Base-by-base conservation (phyloP, 73 alveolate genomes). In the Effrenium voratum region DNA sequence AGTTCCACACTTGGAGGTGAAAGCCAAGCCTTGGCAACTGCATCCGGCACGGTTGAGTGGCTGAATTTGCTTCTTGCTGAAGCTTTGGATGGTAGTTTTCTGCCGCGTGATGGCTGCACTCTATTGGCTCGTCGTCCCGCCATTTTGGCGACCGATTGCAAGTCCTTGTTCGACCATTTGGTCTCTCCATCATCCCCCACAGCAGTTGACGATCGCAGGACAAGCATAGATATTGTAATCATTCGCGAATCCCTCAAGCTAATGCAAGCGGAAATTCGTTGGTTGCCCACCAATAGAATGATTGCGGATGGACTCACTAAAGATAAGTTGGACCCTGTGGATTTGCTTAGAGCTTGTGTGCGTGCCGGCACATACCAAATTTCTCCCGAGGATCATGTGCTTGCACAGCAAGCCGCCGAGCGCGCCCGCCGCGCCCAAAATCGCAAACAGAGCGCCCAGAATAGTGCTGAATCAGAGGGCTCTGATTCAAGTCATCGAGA, bases 241-340 rank as follows among this genome's bases (percentile, higher is more conserved):
- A 40, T 75, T 6, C 57, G 86, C 19, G 59, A 75, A 41, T 75
- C 86, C 55, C n/a, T 13, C 19, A 40, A 38, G 59, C 2, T 38
- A 10, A 10, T 13, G 3, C 2, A 5, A 8, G 36, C 57, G 2
- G 57, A 75, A 28, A 22, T 75, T 6, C 55, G 86, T 1, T 75
- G 86, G 86, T 41, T 38, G 34, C 86, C 86, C 36, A 75, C 86
- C 28, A 40, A 75, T 1, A 30, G 50, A 16, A 75, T 75, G 59
- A 40, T 75, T 5, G 86, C 86, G 10, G 86, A 75, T 24, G 86
- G 86, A 3, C 86, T 75, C 59, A 75, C 50, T 3, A 68, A 68
- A n/a, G 80, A 40, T 55, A 5, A 41, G 16, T 43, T 22, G 3
- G 86, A 75, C 38, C 86, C 86, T 34, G 36, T 43, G 16, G 57